A percentile compares a stretch with the other conserved stretches of the same genome.
Conservation (phyloP, 192 early-diverging fungal species). For the Entrophospora sp. region DNA sequence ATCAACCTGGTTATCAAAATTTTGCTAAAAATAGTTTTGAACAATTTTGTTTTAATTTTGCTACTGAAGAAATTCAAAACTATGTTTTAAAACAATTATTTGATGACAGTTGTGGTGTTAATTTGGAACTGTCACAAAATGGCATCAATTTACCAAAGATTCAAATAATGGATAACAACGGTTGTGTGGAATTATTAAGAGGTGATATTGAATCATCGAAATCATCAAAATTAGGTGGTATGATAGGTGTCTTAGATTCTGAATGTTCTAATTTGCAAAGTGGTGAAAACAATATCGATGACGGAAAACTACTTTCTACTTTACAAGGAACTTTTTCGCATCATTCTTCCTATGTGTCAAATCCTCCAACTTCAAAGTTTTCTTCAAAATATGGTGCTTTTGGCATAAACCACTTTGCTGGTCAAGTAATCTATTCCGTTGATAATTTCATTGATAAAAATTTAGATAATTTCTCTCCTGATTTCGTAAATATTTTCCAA, state of each 20-base stretch:
- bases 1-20: conserved; percentile 67
- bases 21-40: conserved; percentile 51
- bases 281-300: conserved; percentile 38
- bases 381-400: conserved; percentile 35
- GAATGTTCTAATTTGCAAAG: conserved; percentile 34
- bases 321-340: conserved; percentile 26
- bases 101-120: conserved; percentile 37
- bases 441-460: conserved; percentile 74
- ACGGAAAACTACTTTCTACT: conserved; percentile 35
- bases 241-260: conserved; percentile 37
- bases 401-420: conserved; percentile 68
- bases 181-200: conserved; percentile 46
- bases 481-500: conserved; percentile 77
- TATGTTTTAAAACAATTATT: conserved; percentile 49
- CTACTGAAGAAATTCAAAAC: conserved; percentile 60
- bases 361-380: conserved; percentile 28
- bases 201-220: conserved; percentile 17
- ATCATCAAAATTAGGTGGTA: conserved; percentile 24
- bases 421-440: conserved; percentile 68
- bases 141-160: conserved; percentile 50
- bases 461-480: conserved; percentile 58
- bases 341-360: conserved; percentile 33
- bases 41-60: conserved; percentile 60
- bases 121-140: conserved; percentile 39
- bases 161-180: conserved; percentile 38